Base-by-base conservation (phyloP, 1,139 yeast species). In the Pichia inconspicua region DNA sequence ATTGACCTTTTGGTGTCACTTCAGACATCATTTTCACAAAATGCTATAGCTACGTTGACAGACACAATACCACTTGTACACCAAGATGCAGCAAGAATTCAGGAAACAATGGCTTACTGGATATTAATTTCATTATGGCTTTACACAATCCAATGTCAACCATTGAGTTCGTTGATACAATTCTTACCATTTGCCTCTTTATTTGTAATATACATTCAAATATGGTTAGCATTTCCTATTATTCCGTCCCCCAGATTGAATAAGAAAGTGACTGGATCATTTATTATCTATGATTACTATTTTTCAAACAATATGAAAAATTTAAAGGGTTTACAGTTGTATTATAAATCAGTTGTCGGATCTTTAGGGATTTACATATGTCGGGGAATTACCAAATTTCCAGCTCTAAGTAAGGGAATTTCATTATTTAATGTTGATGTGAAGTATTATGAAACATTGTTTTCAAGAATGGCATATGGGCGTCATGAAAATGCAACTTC, bases 21-120 rank as follows among this genome's bases (percentile, higher is more conserved):
- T 15, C 48, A 42, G 14, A 15, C 10, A 4, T 42, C 41, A 9
- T 41, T 35, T 12, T 35, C 32, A 6, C 15, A 46, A 25, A 42
- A 39, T 37, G 31, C 40, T 4, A 28, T 46, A 12, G 40, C 48
- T 2, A 17, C 41, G 9, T 44, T 50, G 27, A 50, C 53, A 10
- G 51, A 50, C 11, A 48, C 53, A 1, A 39, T 44, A 1, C 45
- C 48, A 22, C 32, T 47, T 12, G 37, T 19, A 22, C 30, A 34
- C 6, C 30, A 39, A 25, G 44, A 44, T n/a, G 37, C 48, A 15
- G 39, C 47, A 7, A 48, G 45, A 8, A 40, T 57, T n/a, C 52
- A 56, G 41, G 59, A 57, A 58, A 77, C 84, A 80, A 62, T 77
- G 34, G 67, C 75, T 19, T 81, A 78, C 58, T 81, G 87, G 87